A percentile compares a stretch with the other conserved stretches of the same genome.
Conservation (phyloP, 305 asterid species). For the Rubia peregrina region DNA sequence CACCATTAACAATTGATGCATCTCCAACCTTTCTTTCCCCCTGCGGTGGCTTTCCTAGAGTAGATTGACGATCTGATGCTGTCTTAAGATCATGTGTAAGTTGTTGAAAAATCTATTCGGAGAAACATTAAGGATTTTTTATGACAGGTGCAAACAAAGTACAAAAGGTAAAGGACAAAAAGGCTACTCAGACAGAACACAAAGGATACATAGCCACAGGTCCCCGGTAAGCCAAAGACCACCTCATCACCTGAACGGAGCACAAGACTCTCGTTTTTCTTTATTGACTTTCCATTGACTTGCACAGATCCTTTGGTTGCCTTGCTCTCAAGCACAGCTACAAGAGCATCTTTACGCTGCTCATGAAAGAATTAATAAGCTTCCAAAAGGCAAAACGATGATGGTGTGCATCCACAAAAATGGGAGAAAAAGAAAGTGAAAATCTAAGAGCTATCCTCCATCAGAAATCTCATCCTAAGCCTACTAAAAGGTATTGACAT, state of each 20-base stretch:
- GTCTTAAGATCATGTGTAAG: constrained; percentile 56
- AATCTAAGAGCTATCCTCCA: not conserved
- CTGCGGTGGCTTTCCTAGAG: constrained; percentile 43
- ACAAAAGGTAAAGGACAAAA: constrained; percentile 10
- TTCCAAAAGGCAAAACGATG: constrained; percentile 16
- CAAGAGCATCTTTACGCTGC: constrained; percentile 59
- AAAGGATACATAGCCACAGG: constrained; percentile 82
- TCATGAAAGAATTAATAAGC: constrained; percentile 25
- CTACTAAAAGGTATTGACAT: not conserved
- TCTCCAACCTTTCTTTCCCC: constrained; percentile 73
- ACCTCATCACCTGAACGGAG: constrained; percentile 85
- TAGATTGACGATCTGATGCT: constrained; percentile 56
- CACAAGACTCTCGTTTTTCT: constrained; percentile 41
- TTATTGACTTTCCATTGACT: constrained; percentile 66
- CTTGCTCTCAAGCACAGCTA: constrained; percentile 70
- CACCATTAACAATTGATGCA: constrained; percentile 85
- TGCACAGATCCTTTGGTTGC: constrained; percentile 74
- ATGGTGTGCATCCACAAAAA: constrained; percentile 20
- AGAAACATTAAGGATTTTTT: constrained; percentile 36
- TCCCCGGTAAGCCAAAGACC: constrained; percentile 62
- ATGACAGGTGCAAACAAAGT: constrained; percentile 8
- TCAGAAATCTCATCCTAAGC: constrained; percentile 1
- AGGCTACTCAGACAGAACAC: not conserved
- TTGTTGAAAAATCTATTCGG: constrained; percentile 65
- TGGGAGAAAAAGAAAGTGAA: not conserved